Conservation (phyloP, 495 filamentous ascomycete genomes). For the Daldinia grandis region DNA sequence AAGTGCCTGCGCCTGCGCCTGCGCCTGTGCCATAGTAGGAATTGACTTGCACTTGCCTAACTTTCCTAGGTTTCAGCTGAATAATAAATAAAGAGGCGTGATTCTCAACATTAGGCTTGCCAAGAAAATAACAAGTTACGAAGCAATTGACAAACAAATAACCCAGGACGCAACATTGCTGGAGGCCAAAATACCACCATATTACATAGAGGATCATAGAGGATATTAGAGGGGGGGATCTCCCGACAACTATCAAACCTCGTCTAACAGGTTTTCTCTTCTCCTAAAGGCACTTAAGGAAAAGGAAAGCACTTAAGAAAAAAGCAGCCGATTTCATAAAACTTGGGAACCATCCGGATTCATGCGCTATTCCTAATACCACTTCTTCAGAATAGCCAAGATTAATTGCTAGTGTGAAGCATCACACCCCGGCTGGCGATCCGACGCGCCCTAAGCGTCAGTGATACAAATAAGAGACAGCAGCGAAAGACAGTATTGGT, state of each 20-base stretch:
- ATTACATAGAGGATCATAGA: neutral
- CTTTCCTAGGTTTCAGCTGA: conserved; percentile 26
- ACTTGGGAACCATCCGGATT: conserved; percentile 3
- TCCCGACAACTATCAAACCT: conserved; percentile 6
- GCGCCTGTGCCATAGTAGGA: conserved; percentile 6
- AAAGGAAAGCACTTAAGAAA: neutral
- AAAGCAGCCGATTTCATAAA: neutral
- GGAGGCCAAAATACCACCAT: conserved; percentile 26
- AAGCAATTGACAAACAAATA: conserved; percentile 12
- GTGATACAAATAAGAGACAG: conserved; percentile 16
- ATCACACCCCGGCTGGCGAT: conserved; percentile 38
- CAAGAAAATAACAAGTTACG: conserved; percentile 11
- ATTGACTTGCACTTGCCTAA: conserved; percentile 9
- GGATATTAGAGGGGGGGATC: conserved; percentile 8
- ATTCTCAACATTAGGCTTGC: conserved; percentile 9
- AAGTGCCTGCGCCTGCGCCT: too few species aligned
- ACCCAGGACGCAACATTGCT: conserved; percentile 6
- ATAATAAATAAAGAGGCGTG: conserved; percentile 25
- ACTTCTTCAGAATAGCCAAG: conserved; percentile 24
- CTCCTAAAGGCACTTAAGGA: neutral
- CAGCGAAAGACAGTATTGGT: conserved; percentile 2
- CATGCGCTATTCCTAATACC: conserved; percentile 15
- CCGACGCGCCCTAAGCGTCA: conserved; percentile 29
- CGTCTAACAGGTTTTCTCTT: neutral
- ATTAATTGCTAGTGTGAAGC: conserved; percentile 27